Base-by-base conservation (phyloP, 83 land plant genomes). In the Larix sibirica region DNA sequence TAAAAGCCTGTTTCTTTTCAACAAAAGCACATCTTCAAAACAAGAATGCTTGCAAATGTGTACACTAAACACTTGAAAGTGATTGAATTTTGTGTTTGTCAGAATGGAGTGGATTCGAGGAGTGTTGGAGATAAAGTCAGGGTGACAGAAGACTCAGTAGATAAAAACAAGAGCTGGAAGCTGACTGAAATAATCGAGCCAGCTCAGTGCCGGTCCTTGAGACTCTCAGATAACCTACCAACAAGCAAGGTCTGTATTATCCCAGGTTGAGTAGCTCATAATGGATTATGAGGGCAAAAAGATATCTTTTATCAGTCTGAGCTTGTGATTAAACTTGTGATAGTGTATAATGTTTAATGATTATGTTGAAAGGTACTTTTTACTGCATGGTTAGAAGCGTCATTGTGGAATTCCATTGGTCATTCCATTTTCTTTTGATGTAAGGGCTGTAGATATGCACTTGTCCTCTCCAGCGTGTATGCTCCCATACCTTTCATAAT, bases 151-250 rank as follows among this genome's bases (percentile, higher is more conserved):
- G 97, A 95, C 54, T 61, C 86, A 10, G 75, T 77, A 62, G 97
- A 95, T 16, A 91, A 94, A 84, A 84, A 86, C 59, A 95, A 94
- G 85, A 87, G 86, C 54, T 96, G 98, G 98, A 95, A 95, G 85
- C 89, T 93, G 6, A 85, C 96, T 78, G 98, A 96, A 89, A 85
- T 96, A 13, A 93, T 56, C 83, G 96, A 96, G 70, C 93, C 92
- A 50, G 75, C 84, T 76, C 98, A 95, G 75, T 96, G 96, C 68
- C 88, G 96, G 40, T 89, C 98, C 21, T 70, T 93, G 81, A 90
- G 92, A 82, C 96, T 96, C 24, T 85, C 88, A 5, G 98, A 96
- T 73, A 90, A 83, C 77, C 24, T 92, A 40, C 85, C 89, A 67
- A 64, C 91, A 36, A 87, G 79, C 69, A 90, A 93, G 99, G 99